Base-by-base conservation (phyloP, 179 eudicot genomes). In the Carnegiea gigantea region DNA sequence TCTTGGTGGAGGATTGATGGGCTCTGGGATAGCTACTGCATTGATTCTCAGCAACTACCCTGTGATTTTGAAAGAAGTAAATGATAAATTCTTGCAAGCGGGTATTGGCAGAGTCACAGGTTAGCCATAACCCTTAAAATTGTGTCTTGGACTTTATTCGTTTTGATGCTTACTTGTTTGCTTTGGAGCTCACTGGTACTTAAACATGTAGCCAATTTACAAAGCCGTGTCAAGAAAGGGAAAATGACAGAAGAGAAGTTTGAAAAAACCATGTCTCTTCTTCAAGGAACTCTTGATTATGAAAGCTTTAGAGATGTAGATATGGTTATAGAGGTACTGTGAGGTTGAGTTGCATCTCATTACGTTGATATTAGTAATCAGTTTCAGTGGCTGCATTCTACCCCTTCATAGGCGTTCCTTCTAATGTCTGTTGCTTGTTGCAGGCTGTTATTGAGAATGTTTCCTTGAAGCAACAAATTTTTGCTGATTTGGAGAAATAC, bases 21-120 rank as follows among this genome's bases (percentile, higher is more conserved):
- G 99, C 65, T 95, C 99, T 75, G 99, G 99, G 74, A 96, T 96
- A 84, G 97, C 97, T 79, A 94, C 99, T n/a, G 92, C 98, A 73
- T 85, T 96, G 81, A 77, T 96, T 81, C 90, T 96, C 9, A 87
- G 95, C 80, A 87, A 88, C 77, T 92, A 89, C 80, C 83, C 86
- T 70, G 99, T 96, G 75, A 79, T 96, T 83, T 85, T 96, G 82
- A 96, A 96, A 86, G 99, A 96, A 94, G 96, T 96, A 79, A 94
- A 92, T 80, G 90, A 92, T 77, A 92, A 92, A 74, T 90, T 92
- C 82, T 86, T 94, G 68, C 89, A 90, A 73, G 90, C 90, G 59
- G 98, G 99, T 24, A 79, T 91, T 73, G 90, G 84, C 73, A 87
- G 94, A 86, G 97, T 96, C 73, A 92, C 86, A 92, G 98, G 98